Percentiles rank a stretch among this genome's conserved stretches.
Conservation (phyloP, 164 flowering plant species). For the Santalum album region DNA sequence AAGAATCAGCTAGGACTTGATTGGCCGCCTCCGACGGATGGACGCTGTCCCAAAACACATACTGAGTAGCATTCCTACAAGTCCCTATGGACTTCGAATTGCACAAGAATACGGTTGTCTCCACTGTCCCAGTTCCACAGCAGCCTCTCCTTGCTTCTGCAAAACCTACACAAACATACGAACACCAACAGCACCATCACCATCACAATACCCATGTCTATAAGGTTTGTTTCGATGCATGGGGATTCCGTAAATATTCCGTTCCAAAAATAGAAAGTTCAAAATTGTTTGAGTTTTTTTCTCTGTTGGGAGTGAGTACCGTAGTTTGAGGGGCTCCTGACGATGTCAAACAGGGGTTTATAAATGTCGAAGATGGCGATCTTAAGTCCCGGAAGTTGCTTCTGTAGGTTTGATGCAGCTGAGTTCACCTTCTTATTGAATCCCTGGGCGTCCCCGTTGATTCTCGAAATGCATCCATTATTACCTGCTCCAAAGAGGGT, state of each 20-base stretch:
- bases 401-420: slow-evolving; percentile 39
- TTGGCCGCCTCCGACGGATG: slow-evolving; percentile 96
- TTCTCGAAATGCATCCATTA: slow-evolving; percentile 47
- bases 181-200: not conserved
- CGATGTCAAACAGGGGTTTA: slow-evolving; percentile 54
- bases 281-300: too few relatives aligned
- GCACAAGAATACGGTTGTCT: slow-evolving; percentile 66
- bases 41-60: slow-evolving; percentile 88
- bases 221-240: too few relatives aligned
- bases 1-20: slow-evolving; percentile 63
- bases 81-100: slow-evolving; percentile 74
- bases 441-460: slow-evolving; percentile 56
- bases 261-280: too few relatives aligned
- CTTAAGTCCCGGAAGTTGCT: slow-evolving; percentile 51
- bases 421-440: slow-evolving; percentile 65
- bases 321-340: slow-evolving; percentile 41
- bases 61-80: slow-evolving; percentile 70
- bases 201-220: not conserved
- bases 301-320: slow-evolving; percentile 30
- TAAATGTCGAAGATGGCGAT: slow-evolving; percentile 72
- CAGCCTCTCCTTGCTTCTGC: slow-evolving; percentile 72
- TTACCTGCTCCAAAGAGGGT: slow-evolving; percentile 57
- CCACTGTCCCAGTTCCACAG: slow-evolving; percentile 79
- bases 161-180: slow-evolving; percentile 40
- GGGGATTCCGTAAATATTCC: too few relatives aligned